These are phyloP conservation scores for Kluyveromyces marxianus DNA, from an alignment of 1,139 yeast genomes.

Conservation along the genomic window DNA sequence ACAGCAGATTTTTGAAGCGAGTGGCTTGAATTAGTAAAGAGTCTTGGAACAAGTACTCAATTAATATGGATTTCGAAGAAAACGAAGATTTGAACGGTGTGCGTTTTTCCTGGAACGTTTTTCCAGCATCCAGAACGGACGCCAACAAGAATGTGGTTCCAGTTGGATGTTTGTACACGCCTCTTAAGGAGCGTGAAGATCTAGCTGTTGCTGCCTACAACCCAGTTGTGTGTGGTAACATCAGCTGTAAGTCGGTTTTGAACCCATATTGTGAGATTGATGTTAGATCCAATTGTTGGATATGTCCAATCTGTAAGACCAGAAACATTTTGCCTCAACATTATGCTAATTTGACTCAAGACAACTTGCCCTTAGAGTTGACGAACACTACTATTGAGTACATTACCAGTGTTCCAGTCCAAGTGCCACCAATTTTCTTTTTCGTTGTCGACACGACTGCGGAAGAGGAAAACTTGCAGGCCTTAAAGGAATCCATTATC, in stretches of 20 bases:
- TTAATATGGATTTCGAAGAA: constrained; percentile 61
- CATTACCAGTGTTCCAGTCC: constrained; percentile 80
- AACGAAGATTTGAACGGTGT: constrained; percentile 86
- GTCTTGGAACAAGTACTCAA: neutral
- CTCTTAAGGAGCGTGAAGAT: constrained; percentile 73
- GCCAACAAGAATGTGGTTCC: constrained; percentile 93
- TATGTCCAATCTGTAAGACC: constrained; percentile 77
- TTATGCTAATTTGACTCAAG: constrained; percentile 77
- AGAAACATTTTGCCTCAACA: constrained; percentile 87
- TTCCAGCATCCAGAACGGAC: constrained; percentile 86
- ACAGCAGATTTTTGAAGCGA: no score
- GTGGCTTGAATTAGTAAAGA: neutral
- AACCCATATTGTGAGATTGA: constrained; percentile 88
- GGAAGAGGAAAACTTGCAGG: constrained; percentile 85
- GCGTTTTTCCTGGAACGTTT: constrained; percentile 82
- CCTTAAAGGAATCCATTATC: constrained; percentile 79
- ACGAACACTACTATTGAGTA: constrained; percentile 88
- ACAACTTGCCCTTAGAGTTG: constrained; percentile 82
- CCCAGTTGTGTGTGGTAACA: constrained; percentile 75
- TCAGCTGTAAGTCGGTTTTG: constrained; percentile 75
- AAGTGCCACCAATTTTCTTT: constrained; percentile 85
- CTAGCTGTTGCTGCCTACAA: constrained; percentile 80
- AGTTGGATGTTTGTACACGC: constrained; percentile 89
- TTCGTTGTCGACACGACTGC: constrained; percentile 92
- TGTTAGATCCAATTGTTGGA: constrained; percentile 75